phyloP scores from a whole-genome alignment of 2,329 filamentous ascomycete genomes.

The Beauveria asiatica region DNA sequence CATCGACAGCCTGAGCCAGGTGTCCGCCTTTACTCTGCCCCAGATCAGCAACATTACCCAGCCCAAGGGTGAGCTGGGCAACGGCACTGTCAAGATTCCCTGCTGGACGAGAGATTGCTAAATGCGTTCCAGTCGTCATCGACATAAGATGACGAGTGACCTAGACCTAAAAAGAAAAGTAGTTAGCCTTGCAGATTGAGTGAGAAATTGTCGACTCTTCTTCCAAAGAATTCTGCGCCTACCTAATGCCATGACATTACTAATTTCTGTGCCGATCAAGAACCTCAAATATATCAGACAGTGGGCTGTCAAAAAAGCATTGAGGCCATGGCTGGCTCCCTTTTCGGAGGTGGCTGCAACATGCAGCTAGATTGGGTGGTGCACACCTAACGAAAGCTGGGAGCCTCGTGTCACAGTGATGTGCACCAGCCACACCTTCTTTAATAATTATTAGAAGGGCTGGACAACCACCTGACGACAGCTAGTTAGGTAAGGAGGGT shows the following conservation, averaged over 20 bases:
- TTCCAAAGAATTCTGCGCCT: too few relatives aligned
- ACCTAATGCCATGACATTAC: too few relatives aligned
- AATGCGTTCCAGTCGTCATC: background rate
- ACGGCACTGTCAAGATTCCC: conserved; percentile 17
- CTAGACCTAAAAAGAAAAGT: too few relatives aligned
- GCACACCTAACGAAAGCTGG: background rate
- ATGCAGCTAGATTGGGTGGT: background rate
- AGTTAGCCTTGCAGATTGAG: too few relatives aligned
- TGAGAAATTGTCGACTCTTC: too few relatives aligned
- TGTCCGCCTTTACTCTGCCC: conserved; percentile 28
- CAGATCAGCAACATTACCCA: conserved; percentile 15
- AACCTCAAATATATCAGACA: background rate
- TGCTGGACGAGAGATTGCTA: conserved; percentile 24
- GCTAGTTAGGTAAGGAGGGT: background rate
- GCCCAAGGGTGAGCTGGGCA: conserved; percentile 15
- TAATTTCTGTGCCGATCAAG: background rate
- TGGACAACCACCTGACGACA: background rate
- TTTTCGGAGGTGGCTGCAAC: background rate
- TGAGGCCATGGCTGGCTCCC: background rate
- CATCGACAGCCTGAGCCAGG: conserved; percentile 45
- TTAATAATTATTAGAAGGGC: background rate
- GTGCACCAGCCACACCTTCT: background rate
- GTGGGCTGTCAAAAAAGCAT: background rate
- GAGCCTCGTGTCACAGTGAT: conserved; percentile 5
- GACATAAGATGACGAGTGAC: background rate